Conservation (phyloP, 768 basidiomycete species). For the Pisolithus tinctorius region DNA sequence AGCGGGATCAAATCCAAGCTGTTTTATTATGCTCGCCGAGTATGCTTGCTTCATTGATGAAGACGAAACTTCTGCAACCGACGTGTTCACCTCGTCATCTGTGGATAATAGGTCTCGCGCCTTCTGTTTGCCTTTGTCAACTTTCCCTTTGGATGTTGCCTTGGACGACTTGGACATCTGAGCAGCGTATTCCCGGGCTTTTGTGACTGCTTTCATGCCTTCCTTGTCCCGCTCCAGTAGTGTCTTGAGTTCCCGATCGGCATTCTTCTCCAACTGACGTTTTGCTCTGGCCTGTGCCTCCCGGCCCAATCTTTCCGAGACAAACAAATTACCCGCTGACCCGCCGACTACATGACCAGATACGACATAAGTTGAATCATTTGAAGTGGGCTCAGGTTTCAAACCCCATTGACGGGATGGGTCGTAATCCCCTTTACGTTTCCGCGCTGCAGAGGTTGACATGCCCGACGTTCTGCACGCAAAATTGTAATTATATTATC, state of each 20-base stretch:
- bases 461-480: slow-evolving; percentile 64
- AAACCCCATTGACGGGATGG: slow-evolving; percentile 73
- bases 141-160: slow-evolving; percentile 10
- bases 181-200: slow-evolving; percentile 44
- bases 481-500: background rate
- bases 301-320: slow-evolving; percentile 69
- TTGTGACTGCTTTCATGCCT: slow-evolving; percentile 59
- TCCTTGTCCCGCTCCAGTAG: slow-evolving; percentile 61
- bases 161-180: slow-evolving; percentile 18
- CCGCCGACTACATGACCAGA: slow-evolving; percentile 70
- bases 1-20: slow-evolving; percentile 76
- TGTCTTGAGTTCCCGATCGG: slow-evolving; percentile 53
- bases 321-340: slow-evolving; percentile 36
- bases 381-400: slow-evolving; percentile 39
- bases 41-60: slow-evolving; percentile 42
- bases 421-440: slow-evolving; percentile 54
- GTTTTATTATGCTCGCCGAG: slow-evolving; percentile 59
- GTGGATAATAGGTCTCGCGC: slow-evolving; percentile 8
- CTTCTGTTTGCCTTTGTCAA: slow-evolving; percentile 8
- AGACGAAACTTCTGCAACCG: slow-evolving; percentile 5
- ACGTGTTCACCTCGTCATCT: slow-evolving; percentile 11
- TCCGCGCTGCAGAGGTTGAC: slow-evolving; percentile 38
- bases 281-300: slow-evolving; percentile 74
- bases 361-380: slow-evolving; percentile 67
- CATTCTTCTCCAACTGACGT: slow-evolving; percentile 51